Conservation (phyloP, 2,329 filamentous ascomycete species). For the Zasmidium citrigriseum region DNA sequence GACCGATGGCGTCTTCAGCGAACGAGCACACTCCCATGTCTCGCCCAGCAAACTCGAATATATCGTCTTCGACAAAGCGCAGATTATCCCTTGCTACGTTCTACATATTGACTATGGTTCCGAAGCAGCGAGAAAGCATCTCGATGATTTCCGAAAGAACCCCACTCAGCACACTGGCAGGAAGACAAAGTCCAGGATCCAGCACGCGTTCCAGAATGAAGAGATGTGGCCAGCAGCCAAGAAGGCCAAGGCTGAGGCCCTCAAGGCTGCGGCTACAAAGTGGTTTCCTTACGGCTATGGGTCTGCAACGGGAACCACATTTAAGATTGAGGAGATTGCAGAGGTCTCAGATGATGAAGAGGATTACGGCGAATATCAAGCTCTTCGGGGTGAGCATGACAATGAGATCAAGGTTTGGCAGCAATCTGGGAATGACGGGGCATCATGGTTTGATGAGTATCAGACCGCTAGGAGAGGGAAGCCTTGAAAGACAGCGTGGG, state of each 20-base stretch:
- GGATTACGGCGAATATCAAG: too few species aligned
- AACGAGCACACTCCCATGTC: conserved; percentile 27
- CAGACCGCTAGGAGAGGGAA: not conserved
- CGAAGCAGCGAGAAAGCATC: conserved; percentile 33
- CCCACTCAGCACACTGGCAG: not conserved
- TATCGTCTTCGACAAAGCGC: conserved; percentile 46
- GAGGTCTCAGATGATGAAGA: too few species aligned
- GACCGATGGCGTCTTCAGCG: not conserved
- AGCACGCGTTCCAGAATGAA: not conserved
- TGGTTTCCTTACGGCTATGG: conserved; percentile 49
- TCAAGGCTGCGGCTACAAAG: conserved; percentile 46
- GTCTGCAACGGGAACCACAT: too few species aligned
- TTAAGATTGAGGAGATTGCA: too few species aligned
- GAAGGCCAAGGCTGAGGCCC: conserved; percentile 40
- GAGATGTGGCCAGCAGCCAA: conserved; percentile 37
- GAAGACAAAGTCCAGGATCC: not conserved
- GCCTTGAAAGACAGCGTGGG: not conserved
- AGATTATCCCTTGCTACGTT: conserved; percentile 50
- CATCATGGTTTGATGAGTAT: not conserved
- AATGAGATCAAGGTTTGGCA: not conserved
- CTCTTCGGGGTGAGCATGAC: too few species aligned
- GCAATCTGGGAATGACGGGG: not conserved
- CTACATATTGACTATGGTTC: conserved; percentile 47
- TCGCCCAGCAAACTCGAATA: conserved; percentile 43
- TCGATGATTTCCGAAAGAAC: conserved; percentile 24